Percentiles rank a stretch among this genome's conserved stretches.
Evolutionary conservation across 371 early-diverging fungal genomes (phyloP).

Genomic region (Actinomucor elegans): DNA sequence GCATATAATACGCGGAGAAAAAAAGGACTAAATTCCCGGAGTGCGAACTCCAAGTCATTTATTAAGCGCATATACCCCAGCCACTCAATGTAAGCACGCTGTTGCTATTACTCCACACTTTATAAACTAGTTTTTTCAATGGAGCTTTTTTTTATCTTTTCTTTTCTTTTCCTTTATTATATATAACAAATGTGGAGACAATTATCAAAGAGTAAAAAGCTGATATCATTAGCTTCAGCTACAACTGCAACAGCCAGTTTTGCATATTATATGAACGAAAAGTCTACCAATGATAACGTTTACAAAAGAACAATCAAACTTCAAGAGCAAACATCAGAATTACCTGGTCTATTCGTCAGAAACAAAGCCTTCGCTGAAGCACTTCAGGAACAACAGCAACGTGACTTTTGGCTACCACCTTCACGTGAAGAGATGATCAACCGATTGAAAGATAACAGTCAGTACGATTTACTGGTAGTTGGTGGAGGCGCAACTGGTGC

Average conservation of each 20-base stretch:
- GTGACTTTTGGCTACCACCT: conserved; percentile 73
- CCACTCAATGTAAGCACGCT: conserved; percentile 15
- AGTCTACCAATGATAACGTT: conserved; percentile 10
- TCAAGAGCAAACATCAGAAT: conserved; percentile 15
- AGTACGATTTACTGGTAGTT: conserved; percentile 92
- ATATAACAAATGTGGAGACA: conserved; percentile 42
- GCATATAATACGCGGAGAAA: too few species aligned
- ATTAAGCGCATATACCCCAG: conserved; percentile 11
- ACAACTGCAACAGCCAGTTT: conserved; percentile 35
- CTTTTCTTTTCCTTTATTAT: neutral
- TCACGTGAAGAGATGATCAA: conserved; percentile 72
- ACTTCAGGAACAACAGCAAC: conserved; percentile 28
- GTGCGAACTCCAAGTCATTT: neutral
- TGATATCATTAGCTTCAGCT: conserved; percentile 27
- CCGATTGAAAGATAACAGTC: conserved; percentile 52
- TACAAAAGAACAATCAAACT: conserved; percentile 13
- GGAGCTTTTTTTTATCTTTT: conserved; percentile 4
- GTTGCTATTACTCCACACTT: neutral
- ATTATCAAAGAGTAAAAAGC: conserved; percentile 39
- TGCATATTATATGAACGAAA: conserved; percentile 31
- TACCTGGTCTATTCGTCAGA: conserved; percentile 20
- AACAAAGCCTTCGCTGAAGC: conserved; percentile 44
- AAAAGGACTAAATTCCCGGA: conserved; percentile 1
- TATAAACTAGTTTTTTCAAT: conserved; percentile 3
- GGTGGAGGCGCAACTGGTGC: conserved; percentile 99